Evolutionary conservation across 139 green algal genomes (phyloP).

Genomic region (Pseudopediastrum boryanum): DNA sequence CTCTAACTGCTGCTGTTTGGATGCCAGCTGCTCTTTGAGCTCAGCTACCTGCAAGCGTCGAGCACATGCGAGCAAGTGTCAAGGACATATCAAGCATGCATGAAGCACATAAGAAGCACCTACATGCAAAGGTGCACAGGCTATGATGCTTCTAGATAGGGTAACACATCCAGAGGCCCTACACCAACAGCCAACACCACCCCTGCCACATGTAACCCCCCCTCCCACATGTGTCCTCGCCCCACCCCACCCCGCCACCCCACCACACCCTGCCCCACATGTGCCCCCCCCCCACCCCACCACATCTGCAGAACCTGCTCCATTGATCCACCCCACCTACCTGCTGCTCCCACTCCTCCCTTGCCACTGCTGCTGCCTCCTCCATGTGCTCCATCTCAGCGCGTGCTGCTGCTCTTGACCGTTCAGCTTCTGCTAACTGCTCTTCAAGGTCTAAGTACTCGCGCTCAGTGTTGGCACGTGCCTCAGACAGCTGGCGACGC

Average conservation of each 20-base stretch:
- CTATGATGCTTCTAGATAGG: too few species aligned
- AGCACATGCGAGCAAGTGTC: too few species aligned
- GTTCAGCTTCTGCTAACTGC: constrained; percentile 36
- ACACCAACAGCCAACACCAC: too few species aligned
- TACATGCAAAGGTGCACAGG: too few species aligned
- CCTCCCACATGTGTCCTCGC: too few species aligned
- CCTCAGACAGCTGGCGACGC: constrained; percentile 5
- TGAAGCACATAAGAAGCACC: too few species aligned
- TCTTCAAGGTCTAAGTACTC: constrained; percentile 39
- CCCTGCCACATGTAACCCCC: too few species aligned
- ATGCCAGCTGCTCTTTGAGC: constrained; percentile 4
- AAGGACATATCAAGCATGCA: too few species aligned
- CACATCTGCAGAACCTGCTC: constrained; percentile 4
- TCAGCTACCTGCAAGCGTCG: background rate
- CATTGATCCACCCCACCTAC: background rate
- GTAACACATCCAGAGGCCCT: too few species aligned
- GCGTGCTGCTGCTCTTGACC: constrained; percentile 25
- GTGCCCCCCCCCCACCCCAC: too few species aligned
- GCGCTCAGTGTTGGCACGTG: constrained; percentile 19
- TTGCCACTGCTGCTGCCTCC: background rate
- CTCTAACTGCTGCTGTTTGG: too few species aligned
- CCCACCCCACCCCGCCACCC: too few species aligned
- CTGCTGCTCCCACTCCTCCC: background rate
- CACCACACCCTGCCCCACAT: background rate
- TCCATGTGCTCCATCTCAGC: background rate